phyloP scores from a whole-genome alignment of 2,329 filamentous ascomycete genomes.

The Westerdykella sp. region DNA sequence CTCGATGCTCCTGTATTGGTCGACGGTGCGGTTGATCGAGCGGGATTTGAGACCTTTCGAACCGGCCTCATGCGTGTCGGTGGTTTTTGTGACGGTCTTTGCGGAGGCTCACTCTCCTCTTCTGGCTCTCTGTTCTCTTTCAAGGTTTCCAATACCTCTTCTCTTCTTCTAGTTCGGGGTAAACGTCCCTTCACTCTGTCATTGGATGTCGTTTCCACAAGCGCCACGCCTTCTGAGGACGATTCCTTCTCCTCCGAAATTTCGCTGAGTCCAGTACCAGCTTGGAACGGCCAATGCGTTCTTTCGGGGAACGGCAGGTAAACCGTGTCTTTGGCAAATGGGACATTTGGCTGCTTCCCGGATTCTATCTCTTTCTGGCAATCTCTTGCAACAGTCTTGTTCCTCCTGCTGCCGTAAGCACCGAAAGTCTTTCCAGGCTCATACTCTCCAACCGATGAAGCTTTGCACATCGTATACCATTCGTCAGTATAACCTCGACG shows the following conservation, averaged over 20 bases:
- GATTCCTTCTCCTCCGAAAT: slow-evolving; percentile 39
- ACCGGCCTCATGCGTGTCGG: slow-evolving; percentile 32
- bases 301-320: slow-evolving; percentile 43
- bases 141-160: slow-evolving; percentile 21
- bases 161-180: slow-evolving; percentile 16
- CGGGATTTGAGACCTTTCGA: slow-evolving; percentile 34
- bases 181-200: slow-evolving; percentile 29
- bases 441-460: slow-evolving; percentile 46
- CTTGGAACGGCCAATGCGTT: slow-evolving; percentile 32
- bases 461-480: slow-evolving; percentile 46
- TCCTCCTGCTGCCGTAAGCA: slow-evolving; percentile 42
- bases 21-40: slow-evolving; percentile 20
- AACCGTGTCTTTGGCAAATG: slow-evolving; percentile 44
- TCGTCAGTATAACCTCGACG: slow-evolving; percentile 46
- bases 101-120: slow-evolving; percentile 21
- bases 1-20: slow-evolving; percentile 21
- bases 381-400: slow-evolving; percentile 46
- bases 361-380: slow-evolving; percentile 45
- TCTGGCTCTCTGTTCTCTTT: slow-evolving; percentile 36
- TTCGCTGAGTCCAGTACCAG: slow-evolving; percentile 30
- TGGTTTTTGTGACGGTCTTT: slow-evolving; percentile 29
- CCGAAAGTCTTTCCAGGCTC: slow-evolving; percentile 43
- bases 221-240: slow-evolving; percentile 33
- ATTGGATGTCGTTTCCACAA: slow-evolving; percentile 45
- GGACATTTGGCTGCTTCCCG: slow-evolving; percentile 45